Conservation (phyloP, 2,329 filamentous ascomycete genomes). For the Ophiocordyceps camponoti-saundersi region DNA sequence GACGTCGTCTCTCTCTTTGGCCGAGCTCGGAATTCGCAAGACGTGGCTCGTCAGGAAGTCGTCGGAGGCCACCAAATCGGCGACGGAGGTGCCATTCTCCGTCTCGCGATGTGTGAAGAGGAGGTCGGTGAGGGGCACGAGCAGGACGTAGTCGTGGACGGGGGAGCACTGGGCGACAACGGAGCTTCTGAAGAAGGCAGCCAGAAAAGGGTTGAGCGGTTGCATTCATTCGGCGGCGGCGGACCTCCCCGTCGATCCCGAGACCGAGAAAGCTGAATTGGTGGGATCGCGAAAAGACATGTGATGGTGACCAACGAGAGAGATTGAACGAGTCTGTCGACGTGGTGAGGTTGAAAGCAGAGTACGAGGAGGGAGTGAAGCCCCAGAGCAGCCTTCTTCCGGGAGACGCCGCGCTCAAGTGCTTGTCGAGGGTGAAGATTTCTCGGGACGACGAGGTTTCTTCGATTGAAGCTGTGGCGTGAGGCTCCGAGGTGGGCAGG, state of each 20-base stretch:
- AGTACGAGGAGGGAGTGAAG: no score
- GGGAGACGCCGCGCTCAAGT: no score
- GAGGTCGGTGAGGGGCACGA: constrained; percentile 86
- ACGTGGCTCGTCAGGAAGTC: constrained; percentile 97
- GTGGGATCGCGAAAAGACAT: constrained; percentile 1
- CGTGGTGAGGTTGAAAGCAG: not conserved
- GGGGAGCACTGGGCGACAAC: constrained; percentile 83
- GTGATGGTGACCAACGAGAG: not conserved
- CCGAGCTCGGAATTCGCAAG: constrained; percentile 55
- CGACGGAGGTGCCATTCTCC: constrained; percentile 60
- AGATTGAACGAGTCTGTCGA: not conserved
- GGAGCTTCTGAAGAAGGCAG: constrained; percentile 96
- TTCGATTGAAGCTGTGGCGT: no score
- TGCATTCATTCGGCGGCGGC: constrained; percentile 48
- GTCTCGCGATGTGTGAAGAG: constrained; percentile 76
- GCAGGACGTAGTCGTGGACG: constrained; percentile 78
- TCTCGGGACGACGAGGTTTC: no score
- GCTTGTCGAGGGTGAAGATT: no score
- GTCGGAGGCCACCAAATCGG: constrained; percentile 73
- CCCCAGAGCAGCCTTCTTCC: no score
- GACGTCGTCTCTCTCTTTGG: constrained; percentile 45
- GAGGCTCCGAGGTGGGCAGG: no score
- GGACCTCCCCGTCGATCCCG: not conserved
- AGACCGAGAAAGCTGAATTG: not conserved
- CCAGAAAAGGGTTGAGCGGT: constrained; percentile 96